Percentiles rank a stretch among this genome's conserved stretches.
Conservation (phyloP, 78 protist species). For the Cavenderia fasciculata region DNA sequence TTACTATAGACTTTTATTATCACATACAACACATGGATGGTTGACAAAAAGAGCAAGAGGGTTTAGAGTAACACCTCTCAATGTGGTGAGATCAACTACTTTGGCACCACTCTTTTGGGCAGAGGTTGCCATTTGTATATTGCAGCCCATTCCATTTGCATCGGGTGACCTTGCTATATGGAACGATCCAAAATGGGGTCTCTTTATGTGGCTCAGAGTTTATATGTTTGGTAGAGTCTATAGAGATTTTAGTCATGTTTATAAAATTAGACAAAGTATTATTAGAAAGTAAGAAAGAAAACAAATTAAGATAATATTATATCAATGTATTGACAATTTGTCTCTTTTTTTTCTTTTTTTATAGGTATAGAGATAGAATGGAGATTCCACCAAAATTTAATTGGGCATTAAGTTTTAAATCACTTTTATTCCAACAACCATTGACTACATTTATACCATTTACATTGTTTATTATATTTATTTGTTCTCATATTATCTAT, state of each 20-base stretch:
- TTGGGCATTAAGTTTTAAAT: slow-evolving; percentile 58
- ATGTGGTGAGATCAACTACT: slow-evolving; percentile 53
- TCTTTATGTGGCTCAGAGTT: slow-evolving; percentile 64
- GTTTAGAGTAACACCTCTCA: slow-evolving; percentile 63
- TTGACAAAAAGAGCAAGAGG: slow-evolving; percentile 76
- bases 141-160: slow-evolving; percentile 54
- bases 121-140: slow-evolving; percentile 13
- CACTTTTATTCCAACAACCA: slow-evolving; percentile 9
- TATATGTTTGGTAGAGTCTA: slow-evolving; percentile 39
- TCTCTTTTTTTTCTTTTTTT: too few relatives aligned
- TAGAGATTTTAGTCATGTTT: slow-evolving; percentile 51
- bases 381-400: slow-evolving; percentile 54
- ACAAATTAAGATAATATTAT: too few relatives aligned
- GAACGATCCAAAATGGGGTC: slow-evolving; percentile 73
- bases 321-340: too few relatives aligned
- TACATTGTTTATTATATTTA: not conserved
- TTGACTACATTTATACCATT: slow-evolving; percentile 13
- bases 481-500: slow-evolving; percentile 45
- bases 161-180: not conserved
- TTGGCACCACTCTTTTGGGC: slow-evolving; percentile 58
- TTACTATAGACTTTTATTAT: slow-evolving; percentile 46
- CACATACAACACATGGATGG: slow-evolving; percentile 71
- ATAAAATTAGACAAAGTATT: slow-evolving; percentile 9
- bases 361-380: not conserved
- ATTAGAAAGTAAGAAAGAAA: not conserved